A percentile compares a stretch with the other conserved stretches of the same genome.
Conservation (phyloP, 345 rosid species). For the Rhodamnia argentea region DNA sequence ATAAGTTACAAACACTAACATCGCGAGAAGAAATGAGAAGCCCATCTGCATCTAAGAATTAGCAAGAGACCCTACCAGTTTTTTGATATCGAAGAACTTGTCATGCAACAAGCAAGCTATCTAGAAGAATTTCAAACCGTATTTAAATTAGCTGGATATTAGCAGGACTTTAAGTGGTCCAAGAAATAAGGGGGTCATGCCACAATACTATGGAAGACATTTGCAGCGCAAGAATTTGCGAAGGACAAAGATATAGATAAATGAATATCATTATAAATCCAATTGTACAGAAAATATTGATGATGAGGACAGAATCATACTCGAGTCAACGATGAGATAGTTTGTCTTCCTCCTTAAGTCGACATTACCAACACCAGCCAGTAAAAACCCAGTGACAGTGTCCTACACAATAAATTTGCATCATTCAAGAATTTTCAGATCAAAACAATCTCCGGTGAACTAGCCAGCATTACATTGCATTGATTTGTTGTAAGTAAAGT, state of each 20-base stretch:
- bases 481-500: not conserved
- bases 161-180: not conserved
- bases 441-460: not conserved
- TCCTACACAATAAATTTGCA: constrained; percentile 32
- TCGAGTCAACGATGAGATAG: constrained; percentile 86
- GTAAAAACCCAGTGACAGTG: constrained; percentile 82
- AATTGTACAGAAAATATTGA: not conserved
- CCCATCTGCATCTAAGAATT: not conserved
- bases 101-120: not conserved
- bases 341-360: constrained; percentile 90
- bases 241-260: not conserved
- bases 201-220: not conserved
- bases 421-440: not conserved
- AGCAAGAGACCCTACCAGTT: not conserved
- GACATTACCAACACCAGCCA: constrained; percentile 98
- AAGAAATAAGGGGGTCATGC: not conserved
- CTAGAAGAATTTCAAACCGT: not conserved
- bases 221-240: not conserved
- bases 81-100: not conserved
- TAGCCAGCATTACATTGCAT: not conserved
- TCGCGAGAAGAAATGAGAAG: not conserved
- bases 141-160: not conserved
- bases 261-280: not conserved
- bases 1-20: not conserved
- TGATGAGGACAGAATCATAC: constrained; percentile 30